Evolutionary conservation across 345 rosid species (phyloP).

Genomic region (Eucalyptus marginata): DNA sequence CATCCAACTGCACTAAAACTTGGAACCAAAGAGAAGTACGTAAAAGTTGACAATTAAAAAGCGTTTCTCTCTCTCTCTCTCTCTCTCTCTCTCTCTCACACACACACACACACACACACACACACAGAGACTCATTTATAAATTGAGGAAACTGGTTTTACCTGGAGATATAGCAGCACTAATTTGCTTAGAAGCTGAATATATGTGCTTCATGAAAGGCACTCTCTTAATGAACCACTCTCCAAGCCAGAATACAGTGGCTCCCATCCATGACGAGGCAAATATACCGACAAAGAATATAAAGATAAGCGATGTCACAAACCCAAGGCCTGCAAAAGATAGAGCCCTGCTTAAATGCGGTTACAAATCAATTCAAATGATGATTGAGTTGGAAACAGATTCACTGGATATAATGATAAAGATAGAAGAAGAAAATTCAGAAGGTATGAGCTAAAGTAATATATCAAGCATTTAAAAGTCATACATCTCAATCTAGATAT

Average conservation of each 20-base stretch:
- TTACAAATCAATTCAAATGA: not conserved
- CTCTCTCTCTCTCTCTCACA: not conserved
- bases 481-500: not conserved
- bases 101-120: not conserved
- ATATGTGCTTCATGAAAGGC: conserved; percentile 73
- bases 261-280: conserved; percentile 79
- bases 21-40: not conserved
- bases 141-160: not conserved
- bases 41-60: too few species aligned
- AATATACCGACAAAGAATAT: conserved; percentile 66
- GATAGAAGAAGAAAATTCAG: not conserved
- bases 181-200: conserved; percentile 77
- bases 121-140: not conserved
- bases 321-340: conserved; percentile 61
- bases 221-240: conserved; percentile 74
- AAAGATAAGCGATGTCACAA: conserved; percentile 60
- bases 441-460: not conserved
- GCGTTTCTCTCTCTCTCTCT: not conserved
- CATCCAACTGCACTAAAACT: not conserved
- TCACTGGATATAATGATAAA: not conserved
- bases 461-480: not conserved
- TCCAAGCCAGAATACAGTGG: conserved; percentile 66
- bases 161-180: conserved; percentile 86
- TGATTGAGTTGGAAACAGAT: not conserved
- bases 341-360: not conserved